phyloP scores from a whole-genome alignment of 2,329 filamentous ascomycete genomes.

The Zymoseptoria pseudotritici region DNA sequence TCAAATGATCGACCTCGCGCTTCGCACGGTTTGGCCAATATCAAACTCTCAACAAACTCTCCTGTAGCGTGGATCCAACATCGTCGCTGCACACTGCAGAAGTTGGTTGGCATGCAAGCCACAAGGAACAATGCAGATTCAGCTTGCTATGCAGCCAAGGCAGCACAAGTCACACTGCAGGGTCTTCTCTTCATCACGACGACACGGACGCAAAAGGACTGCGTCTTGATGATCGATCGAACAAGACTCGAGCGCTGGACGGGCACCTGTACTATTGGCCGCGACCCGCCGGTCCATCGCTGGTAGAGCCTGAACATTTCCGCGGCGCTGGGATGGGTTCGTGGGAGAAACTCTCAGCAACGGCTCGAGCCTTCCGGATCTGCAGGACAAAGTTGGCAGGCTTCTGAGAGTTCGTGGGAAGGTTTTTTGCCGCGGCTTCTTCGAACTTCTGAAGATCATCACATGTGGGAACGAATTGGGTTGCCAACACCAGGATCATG shows the following conservation, averaged over 20 bases:
- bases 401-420: background rate
- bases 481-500: background rate
- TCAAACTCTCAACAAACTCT: background rate
- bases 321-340: slow-evolving; percentile 13
- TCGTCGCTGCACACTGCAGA: background rate
- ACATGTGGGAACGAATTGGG: background rate
- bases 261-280: slow-evolving; percentile 8
- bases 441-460: background rate
- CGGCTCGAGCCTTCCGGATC: slow-evolving; percentile 19
- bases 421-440: background rate
- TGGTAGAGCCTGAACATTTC: slow-evolving; percentile 11
- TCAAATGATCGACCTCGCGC: background rate
- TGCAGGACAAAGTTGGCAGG: slow-evolving; percentile 7
- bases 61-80: background rate
- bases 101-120: background rate
- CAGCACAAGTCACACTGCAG: background rate
- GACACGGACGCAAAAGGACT: background rate
- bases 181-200: background rate
- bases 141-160: background rate
- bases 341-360: slow-evolving; percentile 3
- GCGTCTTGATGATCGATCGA: background rate
- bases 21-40: background rate
- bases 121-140: background rate
- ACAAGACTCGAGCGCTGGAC: background rate
- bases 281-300: slow-evolving; percentile 16